Conservation (phyloP, 106 monocot species). For the Acorus gramineus region DNA sequence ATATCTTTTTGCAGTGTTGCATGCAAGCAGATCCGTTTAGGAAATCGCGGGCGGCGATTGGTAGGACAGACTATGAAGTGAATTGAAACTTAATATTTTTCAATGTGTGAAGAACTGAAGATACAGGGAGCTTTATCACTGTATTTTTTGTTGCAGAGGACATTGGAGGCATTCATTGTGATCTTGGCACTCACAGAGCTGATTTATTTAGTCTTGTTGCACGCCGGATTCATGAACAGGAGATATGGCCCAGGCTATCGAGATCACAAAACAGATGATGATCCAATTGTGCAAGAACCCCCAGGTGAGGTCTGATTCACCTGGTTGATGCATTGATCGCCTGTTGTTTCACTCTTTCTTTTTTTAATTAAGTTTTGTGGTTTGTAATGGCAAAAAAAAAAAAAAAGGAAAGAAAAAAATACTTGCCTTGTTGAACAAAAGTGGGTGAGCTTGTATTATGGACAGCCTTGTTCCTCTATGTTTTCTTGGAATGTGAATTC, state of each 20-base stretch:
- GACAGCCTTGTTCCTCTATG: too few relatives aligned
- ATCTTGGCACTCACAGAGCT: conserved; percentile 31
- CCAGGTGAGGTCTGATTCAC: background rate
- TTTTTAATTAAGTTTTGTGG: too few relatives aligned
- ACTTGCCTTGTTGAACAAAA: too few relatives aligned
- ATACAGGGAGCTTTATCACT: too few relatives aligned
- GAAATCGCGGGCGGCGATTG: conserved; percentile 17
- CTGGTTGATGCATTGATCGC: too few relatives aligned
- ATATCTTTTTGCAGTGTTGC: conserved; percentile 11
- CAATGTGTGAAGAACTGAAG: too few relatives aligned
- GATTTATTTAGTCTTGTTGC: conserved; percentile 23
- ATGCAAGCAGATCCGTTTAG: conserved; percentile 26
- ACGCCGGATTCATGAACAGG: conserved; percentile 15
- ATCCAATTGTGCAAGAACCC: background rate
- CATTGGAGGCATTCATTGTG: conserved; percentile 25
- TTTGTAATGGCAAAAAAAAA: too few relatives aligned
- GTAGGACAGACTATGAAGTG: conserved; percentile 1
- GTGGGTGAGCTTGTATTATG: too few relatives aligned
- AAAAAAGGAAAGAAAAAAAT: too few relatives aligned
- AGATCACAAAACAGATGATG: conserved; percentile 3
- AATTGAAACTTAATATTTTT: too few relatives aligned
- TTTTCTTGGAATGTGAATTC: conserved; percentile 25
- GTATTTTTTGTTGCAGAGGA: conserved; percentile 6
- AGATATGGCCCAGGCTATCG: conserved; percentile 15
- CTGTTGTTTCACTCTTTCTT: too few relatives aligned